phyloP scores from a whole-genome alignment of 83 land plant genomes.

The Picea engelmannii region DNA sequence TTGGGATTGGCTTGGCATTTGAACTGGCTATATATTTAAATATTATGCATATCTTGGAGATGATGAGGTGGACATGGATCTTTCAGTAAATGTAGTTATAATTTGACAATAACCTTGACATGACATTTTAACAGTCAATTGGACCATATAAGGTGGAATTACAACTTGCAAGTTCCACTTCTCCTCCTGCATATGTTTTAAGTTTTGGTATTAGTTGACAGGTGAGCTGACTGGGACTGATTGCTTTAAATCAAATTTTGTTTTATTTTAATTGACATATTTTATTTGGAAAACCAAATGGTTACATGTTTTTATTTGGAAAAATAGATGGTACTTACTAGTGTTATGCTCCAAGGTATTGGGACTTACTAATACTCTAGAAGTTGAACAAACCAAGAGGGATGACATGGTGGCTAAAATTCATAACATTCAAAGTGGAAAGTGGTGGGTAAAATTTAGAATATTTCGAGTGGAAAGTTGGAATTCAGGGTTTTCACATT shows the following conservation, averaged over 20 bases:
- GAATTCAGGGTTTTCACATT: too few species aligned
- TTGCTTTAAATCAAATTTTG: background rate
- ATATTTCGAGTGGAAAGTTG: too few species aligned
- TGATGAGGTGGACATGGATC: background rate
- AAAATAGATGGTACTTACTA: too few species aligned
- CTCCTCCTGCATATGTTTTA: constrained; percentile 43
- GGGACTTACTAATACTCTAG: background rate
- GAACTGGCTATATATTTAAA: background rate
- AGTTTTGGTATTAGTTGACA: constrained; percentile 43
- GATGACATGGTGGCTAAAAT: too few species aligned
- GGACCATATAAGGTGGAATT: constrained; percentile 38
- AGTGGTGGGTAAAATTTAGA: too few species aligned
- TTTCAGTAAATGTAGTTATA: background rate
- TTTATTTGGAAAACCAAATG: too few species aligned
- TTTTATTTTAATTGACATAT: background rate
- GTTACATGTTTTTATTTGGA: too few species aligned
- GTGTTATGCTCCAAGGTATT: too few species aligned
- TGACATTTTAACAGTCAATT: constrained; percentile 2
- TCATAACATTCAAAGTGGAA: background rate
- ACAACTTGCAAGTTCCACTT: constrained; percentile 49
- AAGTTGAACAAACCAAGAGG: too few species aligned
- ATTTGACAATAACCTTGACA: background rate
- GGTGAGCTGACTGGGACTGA: background rate
- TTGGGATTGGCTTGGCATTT: background rate
- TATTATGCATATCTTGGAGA: background rate